Evolutionary conservation across 768 basidiomycete species (phyloP).

Genomic region (Leccinum subgranulosum): DNA sequence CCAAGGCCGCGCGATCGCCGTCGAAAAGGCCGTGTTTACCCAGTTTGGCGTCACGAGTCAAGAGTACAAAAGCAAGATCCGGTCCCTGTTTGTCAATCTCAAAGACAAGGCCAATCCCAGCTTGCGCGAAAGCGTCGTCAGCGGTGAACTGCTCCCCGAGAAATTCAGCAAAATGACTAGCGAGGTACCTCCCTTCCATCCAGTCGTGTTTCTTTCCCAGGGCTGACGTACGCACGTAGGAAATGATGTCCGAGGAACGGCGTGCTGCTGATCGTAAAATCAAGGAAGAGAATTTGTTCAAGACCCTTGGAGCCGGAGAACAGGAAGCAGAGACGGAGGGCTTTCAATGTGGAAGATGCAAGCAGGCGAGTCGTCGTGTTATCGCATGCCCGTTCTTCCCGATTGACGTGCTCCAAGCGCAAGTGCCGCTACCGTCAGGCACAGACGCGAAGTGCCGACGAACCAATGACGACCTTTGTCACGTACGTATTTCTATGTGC

Average conservation of each 20-base stretch:
- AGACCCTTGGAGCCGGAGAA: constrained; percentile 85
- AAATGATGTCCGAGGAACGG: constrained; percentile 94
- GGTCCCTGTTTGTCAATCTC: constrained; percentile 87
- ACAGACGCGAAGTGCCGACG: constrained; percentile 96
- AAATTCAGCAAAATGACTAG: constrained; percentile 79
- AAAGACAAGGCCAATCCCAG: constrained; percentile 94
- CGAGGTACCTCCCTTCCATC: constrained; percentile 43
- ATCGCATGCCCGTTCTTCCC: neutral
- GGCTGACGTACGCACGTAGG: constrained; percentile 48
- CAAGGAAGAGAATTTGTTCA: constrained; percentile 82
- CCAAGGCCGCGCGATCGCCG: constrained; percentile 55
- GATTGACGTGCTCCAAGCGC: constrained; percentile 40
- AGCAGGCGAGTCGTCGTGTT: constrained; percentile 53
- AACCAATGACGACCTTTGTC: constrained; percentile 98
- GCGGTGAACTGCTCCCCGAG: constrained; percentile 69
- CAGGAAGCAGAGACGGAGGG: constrained; percentile 94
- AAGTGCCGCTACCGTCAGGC: constrained; percentile 94
- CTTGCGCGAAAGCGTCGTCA: constrained; percentile 79
- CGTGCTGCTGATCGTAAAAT: constrained; percentile 82
- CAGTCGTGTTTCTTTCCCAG: neutral
- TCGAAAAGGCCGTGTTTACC: constrained; percentile 65
- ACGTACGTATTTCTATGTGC: constrained; percentile 49
- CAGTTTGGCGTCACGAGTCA: constrained; percentile 43
- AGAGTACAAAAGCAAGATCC: constrained; percentile 74
- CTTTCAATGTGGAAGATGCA: constrained; percentile 96